Evolutionary conservation across 768 basidiomycete genomes (phyloP), one percentile per base, ranked within the genome.

Genomic region (Auricularia heimuer): DNA sequence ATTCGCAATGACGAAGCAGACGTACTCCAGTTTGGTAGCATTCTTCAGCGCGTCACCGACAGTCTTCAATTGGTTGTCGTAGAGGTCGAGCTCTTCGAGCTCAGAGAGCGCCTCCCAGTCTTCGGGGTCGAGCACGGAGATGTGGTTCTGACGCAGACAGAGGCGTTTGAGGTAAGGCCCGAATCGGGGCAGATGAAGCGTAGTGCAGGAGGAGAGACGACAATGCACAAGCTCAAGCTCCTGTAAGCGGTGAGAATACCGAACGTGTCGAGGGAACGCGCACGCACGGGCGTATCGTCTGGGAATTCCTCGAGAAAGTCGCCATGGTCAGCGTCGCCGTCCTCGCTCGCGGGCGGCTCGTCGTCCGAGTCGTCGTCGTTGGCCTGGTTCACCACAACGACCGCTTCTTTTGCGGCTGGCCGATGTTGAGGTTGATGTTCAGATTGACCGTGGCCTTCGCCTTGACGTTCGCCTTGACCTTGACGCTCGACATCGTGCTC

Each of bases 21-120:
- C 39, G 39, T 12, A 39, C 39, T n/a, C 33, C 62, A 93, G 78
- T 37, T 80, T 80, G 3, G 74, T 73, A 51, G 86, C 71, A 39
- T 78, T 78, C 66, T 87, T 80, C 63, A 98, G 70, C 0, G 89
- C 87, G 66, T 84, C 78, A 0, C 83, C 89, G 21, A 91, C 66
- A 61, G 78, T 76, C 76, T 92, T 95, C 68, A 99, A 74, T 73
- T 92, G 88, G 78, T 99, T 99, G 75, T 99, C 97, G 72, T 99
- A 99, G 67, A 98, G 70, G 76, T 99, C 97, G 65, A 98, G 75
- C 68, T 98, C 97, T 71, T 94, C 90, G 42, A 99, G 76, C 60
- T 84, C 80, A 11, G 73, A 81, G 65, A 98, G 75, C 39, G 81
- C 76, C 36, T 78, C 77, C 70, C 96, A 92, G 11, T 87, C 84